Evolutionary conservation across 345 rosid genomes (phyloP), one percentile per base, ranked within the genome.

Genomic region (Syzygium grande): DNA sequence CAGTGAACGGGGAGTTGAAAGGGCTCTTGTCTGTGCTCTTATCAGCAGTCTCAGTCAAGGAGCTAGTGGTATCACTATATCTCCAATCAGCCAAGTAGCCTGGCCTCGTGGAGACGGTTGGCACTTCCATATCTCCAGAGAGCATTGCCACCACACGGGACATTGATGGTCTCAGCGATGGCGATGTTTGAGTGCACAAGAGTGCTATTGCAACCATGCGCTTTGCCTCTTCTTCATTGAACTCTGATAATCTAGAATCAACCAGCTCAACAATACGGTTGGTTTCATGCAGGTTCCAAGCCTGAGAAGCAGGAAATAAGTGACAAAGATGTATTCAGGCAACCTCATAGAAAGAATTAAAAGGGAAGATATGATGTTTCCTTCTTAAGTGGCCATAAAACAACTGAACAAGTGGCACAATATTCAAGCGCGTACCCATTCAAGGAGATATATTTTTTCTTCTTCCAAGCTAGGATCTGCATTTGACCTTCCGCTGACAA

Each of bases 71-170:
- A 77, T 93, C 96, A 27, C 90, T 92, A 52, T 88, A 93, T 86
- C 91, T 93, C 95, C 95, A 96, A 86, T 89, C 94, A 19, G 93
- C 90, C 89, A 96, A 86, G 91, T 95, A 94, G 25, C 94, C 94
- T 53, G 97, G 95, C 88, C 88, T 92, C 11, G 89, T 56, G 30
- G 89, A 87, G 25, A 90, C 92, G 56, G 85, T 83, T 84, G 90
- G 88, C 23, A 95, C 95, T 90, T 95, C 96, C 25, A 90, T 89
- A 88, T 96, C 99, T 86, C 97, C 96, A 0, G 92, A 90, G 19
- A 96, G 90, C 99, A 96, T 94, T 14, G 94, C 93, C 52, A 94
- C 91, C 2, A 93, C 96, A 13, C 95, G 92, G 9, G 98, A 95
- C 96, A 95, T 94, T 23, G 93, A 65, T 83, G 98, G 98, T 84